A percentile compares a stretch with the other conserved stretches of the same genome.
phyloP scores from a whole-genome alignment of 257 asterid species.

The Marsdenia floribunda region DNA sequence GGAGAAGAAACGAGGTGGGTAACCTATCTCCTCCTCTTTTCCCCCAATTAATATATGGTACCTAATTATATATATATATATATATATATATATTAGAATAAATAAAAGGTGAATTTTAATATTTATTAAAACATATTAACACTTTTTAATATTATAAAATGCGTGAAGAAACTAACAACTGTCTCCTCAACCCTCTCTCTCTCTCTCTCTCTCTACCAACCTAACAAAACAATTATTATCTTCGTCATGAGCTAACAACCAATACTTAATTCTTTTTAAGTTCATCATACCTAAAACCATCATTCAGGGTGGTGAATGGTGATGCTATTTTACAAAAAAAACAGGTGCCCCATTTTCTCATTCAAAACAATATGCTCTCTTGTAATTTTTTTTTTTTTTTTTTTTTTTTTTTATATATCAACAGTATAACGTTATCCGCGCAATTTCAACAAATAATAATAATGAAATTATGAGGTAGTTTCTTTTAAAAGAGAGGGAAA shows the following conservation, averaged over 20 bases:
- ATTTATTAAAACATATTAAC: not conserved
- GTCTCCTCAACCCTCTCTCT: conserved; percentile 23
- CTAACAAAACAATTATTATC: conserved; percentile 34
- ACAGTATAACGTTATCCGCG: too few species aligned
- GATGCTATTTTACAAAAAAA: too few species aligned
- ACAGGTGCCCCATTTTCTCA: too few species aligned
- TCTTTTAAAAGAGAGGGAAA: too few species aligned
- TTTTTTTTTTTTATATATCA: too few species aligned
- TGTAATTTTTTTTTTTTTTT: too few species aligned
- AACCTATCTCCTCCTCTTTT: conserved; percentile 35
- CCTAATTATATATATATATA: too few species aligned
- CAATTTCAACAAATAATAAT: too few species aligned
- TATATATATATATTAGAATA: not conserved
- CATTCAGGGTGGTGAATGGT: not conserved
- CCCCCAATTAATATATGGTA: not conserved
- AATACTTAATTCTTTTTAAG: not conserved
- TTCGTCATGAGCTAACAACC: conserved; percentile 51
- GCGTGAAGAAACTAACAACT: conserved; percentile 35
- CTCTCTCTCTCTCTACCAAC: conserved; percentile 49
- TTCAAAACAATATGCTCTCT: too few species aligned
- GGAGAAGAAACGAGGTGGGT: conserved; percentile 54
- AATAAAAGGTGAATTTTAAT: not conserved
- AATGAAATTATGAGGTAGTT: too few species aligned
- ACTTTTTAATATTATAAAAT: conserved; percentile 14
- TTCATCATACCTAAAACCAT: not conserved